phyloP scores from a whole-genome alignment of 164 flowering plant species.

The Umbilicus rupestris region DNA sequence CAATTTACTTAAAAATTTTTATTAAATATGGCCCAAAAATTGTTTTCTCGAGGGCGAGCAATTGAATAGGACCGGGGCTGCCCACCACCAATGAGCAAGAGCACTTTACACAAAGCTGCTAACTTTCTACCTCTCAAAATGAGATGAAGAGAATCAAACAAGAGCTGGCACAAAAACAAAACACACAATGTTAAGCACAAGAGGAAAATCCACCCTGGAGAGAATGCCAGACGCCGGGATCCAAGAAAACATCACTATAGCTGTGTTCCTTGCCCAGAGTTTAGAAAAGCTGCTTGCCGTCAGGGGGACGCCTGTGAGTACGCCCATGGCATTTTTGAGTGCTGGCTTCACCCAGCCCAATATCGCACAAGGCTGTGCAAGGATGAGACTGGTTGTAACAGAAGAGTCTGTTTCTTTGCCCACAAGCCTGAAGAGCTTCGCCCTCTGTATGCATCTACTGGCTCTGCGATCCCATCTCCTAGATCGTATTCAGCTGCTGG shows the following conservation, averaged over 20 bases:
- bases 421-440: conserved; percentile 78
- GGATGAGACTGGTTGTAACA: conserved; percentile 60
- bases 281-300: conserved; percentile 80
- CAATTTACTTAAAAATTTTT: too few relatives aligned
- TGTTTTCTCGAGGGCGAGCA: too few relatives aligned
- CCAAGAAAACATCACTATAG: conserved; percentile 92
- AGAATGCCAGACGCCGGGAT: conserved; percentile 87
- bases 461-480: conserved; percentile 87
- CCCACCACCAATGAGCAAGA: background rate
- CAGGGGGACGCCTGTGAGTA: conserved; percentile 86
- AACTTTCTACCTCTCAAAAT: background rate
- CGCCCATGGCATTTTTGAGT: conserved; percentile 95
- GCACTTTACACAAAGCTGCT: conserved; percentile 6
- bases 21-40: too few relatives aligned
- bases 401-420: conserved; percentile 93
- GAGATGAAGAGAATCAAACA: conserved; percentile 4
- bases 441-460: conserved; percentile 81
- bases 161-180: background rate
- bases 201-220: conserved; percentile 63
- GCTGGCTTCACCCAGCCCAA: conserved; percentile 98
- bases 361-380: conserved; percentile 90
- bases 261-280: conserved; percentile 97
- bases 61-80: too few relatives aligned
- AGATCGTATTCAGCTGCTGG: conserved; percentile 38
- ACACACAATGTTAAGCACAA: background rate